Conservation (phyloP, 2,329 filamentous ascomycete genomes). For the Trichoderma koningiopsis region DNA sequence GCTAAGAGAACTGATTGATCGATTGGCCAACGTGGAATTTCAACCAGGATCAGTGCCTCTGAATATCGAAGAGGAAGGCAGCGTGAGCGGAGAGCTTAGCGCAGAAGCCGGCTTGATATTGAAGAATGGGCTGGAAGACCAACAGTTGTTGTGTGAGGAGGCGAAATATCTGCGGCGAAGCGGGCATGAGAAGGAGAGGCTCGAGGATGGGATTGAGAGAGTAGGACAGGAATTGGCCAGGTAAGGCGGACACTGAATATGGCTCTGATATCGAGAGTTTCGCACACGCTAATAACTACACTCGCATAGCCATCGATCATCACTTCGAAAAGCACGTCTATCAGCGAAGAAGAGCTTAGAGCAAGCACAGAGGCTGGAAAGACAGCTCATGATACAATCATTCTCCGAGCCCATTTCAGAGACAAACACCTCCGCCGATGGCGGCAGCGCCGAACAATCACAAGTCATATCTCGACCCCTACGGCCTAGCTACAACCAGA, state of each 20-base stretch:
- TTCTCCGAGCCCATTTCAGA: conserved; percentile 52
- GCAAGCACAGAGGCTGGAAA: conserved; percentile 72
- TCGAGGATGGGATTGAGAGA: conserved; percentile 67
- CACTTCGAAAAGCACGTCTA: conserved; percentile 82
- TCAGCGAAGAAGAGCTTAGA: conserved; percentile 75
- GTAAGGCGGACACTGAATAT: conserved; percentile 47
- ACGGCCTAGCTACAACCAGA: conserved; percentile 32
- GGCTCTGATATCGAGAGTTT: neutral
- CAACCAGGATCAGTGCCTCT: conserved; percentile 60
- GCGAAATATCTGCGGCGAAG: conserved; percentile 65
- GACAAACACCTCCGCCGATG: conserved; percentile 36
- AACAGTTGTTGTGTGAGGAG: conserved; percentile 79
- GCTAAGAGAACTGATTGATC: conserved; percentile 60
- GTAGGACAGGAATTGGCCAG: conserved; percentile 70
- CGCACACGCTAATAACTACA: neutral
- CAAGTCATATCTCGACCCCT: conserved; percentile 28
- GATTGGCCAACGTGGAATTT: conserved; percentile 60
- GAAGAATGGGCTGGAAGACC: conserved; percentile 78
- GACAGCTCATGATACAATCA: conserved; percentile 71
- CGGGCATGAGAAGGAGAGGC: conserved; percentile 62
- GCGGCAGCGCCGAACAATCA: conserved; percentile 23
- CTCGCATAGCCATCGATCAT: conserved; percentile 53
- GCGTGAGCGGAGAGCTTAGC: conserved; percentile 69
- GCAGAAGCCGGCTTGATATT: conserved; percentile 78
- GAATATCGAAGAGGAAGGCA: conserved; percentile 51